Evolutionary conservation across 192 early-diverging fungal genomes (phyloP), one percentile per base, ranked within the genome.

Genomic region (Kappamyces sp.): DNA sequence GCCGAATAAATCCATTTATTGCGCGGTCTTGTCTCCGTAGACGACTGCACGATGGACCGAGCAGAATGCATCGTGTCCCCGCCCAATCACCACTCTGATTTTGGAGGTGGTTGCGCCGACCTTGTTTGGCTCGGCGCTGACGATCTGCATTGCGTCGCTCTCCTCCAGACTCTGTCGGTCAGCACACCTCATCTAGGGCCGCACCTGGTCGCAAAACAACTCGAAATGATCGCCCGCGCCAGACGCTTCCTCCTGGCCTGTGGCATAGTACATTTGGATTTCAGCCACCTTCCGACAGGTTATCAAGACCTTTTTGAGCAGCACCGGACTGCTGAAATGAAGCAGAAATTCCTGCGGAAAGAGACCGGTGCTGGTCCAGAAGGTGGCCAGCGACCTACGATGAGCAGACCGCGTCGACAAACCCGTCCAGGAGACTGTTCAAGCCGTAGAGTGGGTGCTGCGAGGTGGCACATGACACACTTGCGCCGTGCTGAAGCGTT

Each of bases 291-390:
- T 66, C 23, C 47, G 58, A 36, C 58, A 39, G 31, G 68, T 57
- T 4, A 70, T 31, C 9, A 49, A 55, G 32, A 70, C 46, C 43
- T 66, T 70, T 12, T 37, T 51, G 3, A 70, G 35, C 2, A 31
- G 8, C 13, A 57, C 55, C 12, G 46, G n/a, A 7, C 23, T 36
- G 13, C 66, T 55, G 7, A 73, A 33, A 3, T 55, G 53, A 4
- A 73, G 8, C 9, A 73, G 42, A 35, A 71, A 52, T 42, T 68
- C 69, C 60, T 74, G 68, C 10, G 72, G 72, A 38, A 54, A 71
- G 36, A 71, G 60, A 4, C 72, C 72, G 2, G 72, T 74, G 8
- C 68, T 71, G 48, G 71, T 58, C 63, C 66, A 74, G 44, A 68
- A 72, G 5, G 55, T 68, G 9, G 8, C 13, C 9, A 44, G 43